Base-by-base conservation (phyloP, 495 filamentous ascomycete genomes). In the Hypoxylon lienhwacheense region DNA sequence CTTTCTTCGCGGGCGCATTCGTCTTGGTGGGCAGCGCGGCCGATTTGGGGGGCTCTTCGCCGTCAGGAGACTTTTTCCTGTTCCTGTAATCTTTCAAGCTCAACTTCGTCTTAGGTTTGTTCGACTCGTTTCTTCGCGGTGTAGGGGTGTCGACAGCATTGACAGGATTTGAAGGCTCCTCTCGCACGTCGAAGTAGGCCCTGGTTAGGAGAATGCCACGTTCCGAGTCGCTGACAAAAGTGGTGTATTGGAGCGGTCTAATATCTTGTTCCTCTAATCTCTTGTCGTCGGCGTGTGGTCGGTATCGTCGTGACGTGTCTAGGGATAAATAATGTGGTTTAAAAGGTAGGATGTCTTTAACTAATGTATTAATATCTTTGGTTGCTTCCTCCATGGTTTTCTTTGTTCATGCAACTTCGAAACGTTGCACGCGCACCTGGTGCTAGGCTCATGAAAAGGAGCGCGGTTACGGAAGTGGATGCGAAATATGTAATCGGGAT, bases 311-410 rank as follows among this genome's bases (percentile, higher is more conserved):
- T 42, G 67, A 66, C 17, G 69, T 61, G 25, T 68, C 71, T 43
- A 72, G 53, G 14, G 73, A 70, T 25, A 79, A 66, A 47, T 72
- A 71, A 33, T 77, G 72, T 40, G 75, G 70, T 43, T 66, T 60
- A 45, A 62, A 56, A 22, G 76, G 76, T 36, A 79, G 65, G 24
- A 74, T 65, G 47, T 63, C 61, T 66, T 75, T 61, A 55, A 67
- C 70, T 58, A 77, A 56, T 44, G 55, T 62, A 28, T 74, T 47
- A 70, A 72, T 70, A 61, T 65, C 71, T 61, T 71, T 72, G 52
- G 65, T 72, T 69, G 73, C 72, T 63, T 66, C 72, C 69, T 79
- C 76, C 76, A 79, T 79, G 67, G 55, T 76, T 71, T 57, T 45
- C 52, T 58, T 55, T 58, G 51, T 65, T 60, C 55, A 61, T 57